Conservation (phyloP, 257 asterid genomes). For the Ligustrum vulgare region DNA sequence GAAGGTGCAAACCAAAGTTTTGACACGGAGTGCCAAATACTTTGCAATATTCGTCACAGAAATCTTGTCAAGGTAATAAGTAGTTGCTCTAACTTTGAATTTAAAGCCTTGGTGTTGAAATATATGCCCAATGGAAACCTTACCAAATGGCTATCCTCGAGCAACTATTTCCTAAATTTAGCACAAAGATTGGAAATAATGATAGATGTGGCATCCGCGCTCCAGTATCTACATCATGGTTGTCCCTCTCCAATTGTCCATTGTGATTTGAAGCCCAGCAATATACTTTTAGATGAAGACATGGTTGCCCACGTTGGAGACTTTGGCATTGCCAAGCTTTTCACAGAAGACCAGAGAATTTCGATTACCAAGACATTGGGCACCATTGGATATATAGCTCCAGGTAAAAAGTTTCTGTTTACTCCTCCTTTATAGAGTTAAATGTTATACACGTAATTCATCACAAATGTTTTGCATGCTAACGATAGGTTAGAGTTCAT, state of each 20-base stretch:
- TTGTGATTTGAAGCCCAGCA: neutral
- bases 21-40: constrained; percentile 1
- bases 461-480: no score
- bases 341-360: no score
- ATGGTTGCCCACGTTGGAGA: no score
- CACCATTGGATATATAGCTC: no score
- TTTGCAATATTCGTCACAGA: neutral
- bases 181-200: constrained; percentile 3
- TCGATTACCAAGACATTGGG: no score
- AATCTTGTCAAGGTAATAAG: neutral
- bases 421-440: no score
- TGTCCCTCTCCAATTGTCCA: neutral
- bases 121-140: neutral
- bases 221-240: neutral
- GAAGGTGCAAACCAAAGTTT: neutral
- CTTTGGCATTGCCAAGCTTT: no score
- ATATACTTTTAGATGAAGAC: no score
- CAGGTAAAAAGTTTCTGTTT: neutral
- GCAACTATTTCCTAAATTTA: neutral
- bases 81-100: no score
- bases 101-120: no score
- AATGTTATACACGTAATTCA: no score
- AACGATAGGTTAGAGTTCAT: no score
- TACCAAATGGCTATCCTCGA: neutral
- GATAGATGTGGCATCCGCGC: neutral